These are phyloP conservation scores for Trichoderma brevicompactum DNA, from an alignment of 2,329 filamentous ascomycete species.

Conservation along the genomic window DNA sequence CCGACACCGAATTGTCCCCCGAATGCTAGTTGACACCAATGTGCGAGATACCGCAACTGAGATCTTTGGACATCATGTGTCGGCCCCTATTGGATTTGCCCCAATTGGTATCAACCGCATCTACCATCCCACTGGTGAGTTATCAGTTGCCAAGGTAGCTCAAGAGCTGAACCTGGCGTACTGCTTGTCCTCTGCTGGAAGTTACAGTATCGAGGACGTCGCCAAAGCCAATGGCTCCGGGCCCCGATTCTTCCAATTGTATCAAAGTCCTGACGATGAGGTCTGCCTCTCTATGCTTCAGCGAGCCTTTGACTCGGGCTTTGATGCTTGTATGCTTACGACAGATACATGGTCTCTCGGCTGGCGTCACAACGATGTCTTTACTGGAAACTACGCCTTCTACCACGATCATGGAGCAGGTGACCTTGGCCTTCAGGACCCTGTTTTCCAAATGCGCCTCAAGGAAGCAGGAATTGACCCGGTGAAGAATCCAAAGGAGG, in stretches of 20 bases:
- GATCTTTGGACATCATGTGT: constrained; percentile 62
- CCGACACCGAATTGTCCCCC: constrained; percentile 64
- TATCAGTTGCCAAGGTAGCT: constrained; percentile 65
- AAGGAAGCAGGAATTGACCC: constrained; percentile 57
- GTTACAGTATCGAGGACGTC: constrained; percentile 68
- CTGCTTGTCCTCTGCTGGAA: constrained; percentile 67
- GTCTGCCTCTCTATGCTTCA: constrained; percentile 67
- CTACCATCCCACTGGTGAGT: constrained; percentile 68
- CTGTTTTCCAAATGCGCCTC: constrained; percentile 60
- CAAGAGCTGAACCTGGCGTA: constrained; percentile 65
- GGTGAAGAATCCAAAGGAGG: constrained; percentile 49
- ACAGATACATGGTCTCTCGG: constrained; percentile 71
- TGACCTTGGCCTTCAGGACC: constrained; percentile 60
- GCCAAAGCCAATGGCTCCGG: constrained; percentile 61
- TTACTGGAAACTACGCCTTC: constrained; percentile 65
- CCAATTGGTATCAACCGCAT: constrained; percentile 72
- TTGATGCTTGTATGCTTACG: constrained; percentile 69
- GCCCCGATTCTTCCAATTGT: constrained; percentile 73
- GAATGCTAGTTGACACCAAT: constrained; percentile 65
- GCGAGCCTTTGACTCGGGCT: constrained; percentile 65
- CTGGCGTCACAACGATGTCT: constrained; percentile 72
- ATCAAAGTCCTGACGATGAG: constrained; percentile 70
- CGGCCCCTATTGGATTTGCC: constrained; percentile 58
- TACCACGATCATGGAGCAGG: constrained; percentile 60
- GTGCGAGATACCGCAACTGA: constrained; percentile 58